These are phyloP conservation scores for Lichenothelia convexa DNA, from an alignment of 495 filamentous ascomycete genomes.

Conservation along the genomic window DNA sequence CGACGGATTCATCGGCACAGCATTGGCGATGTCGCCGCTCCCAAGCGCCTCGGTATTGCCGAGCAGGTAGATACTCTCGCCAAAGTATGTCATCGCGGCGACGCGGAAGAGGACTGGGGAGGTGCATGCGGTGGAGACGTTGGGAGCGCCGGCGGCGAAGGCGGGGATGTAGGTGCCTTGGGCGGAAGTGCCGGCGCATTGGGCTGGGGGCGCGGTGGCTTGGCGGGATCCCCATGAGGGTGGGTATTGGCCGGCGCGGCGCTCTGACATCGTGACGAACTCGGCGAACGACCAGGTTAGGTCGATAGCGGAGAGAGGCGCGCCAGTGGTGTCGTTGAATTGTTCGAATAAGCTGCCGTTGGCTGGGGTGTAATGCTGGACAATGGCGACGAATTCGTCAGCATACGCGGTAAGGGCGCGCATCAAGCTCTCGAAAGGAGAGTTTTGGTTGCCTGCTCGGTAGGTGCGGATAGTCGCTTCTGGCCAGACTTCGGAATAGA, in stretches of 20 bases:
- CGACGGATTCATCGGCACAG: neutral
- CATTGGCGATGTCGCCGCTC: neutral
- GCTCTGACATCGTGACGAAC: constrained; percentile 39
- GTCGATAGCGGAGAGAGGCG: constrained; percentile 35
- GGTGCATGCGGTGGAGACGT: constrained; percentile 10
- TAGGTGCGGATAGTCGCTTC: constrained; percentile 33
- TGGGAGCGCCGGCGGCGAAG: constrained; percentile 22
- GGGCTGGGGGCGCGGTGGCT: neutral
- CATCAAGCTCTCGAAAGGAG: constrained; percentile 32
- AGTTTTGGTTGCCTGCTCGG: constrained; percentile 15
- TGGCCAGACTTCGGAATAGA: constrained; percentile 37
- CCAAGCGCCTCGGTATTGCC: constrained; percentile 22
- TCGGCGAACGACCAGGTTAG: constrained; percentile 53
- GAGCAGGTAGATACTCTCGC: constrained; percentile 40
- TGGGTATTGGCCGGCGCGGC: constrained; percentile 27
- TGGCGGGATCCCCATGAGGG: constrained; percentile 25
- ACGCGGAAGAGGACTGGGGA: constrained; percentile 44
- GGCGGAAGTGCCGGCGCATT: neutral
- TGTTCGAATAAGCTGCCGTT: constrained; percentile 45
- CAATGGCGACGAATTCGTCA: constrained; percentile 42
- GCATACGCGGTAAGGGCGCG: constrained; percentile 40
- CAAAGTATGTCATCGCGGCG: constrained; percentile 32
- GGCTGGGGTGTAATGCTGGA: constrained; percentile 26
- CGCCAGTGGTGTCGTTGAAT: constrained; percentile 32
- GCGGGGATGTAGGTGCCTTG: neutral